Evolutionary conservation across 2,329 filamentous ascomycete genomes (phyloP), one percentile per base, ranked within the genome.

Genomic region (Penicillium sp.): DNA sequence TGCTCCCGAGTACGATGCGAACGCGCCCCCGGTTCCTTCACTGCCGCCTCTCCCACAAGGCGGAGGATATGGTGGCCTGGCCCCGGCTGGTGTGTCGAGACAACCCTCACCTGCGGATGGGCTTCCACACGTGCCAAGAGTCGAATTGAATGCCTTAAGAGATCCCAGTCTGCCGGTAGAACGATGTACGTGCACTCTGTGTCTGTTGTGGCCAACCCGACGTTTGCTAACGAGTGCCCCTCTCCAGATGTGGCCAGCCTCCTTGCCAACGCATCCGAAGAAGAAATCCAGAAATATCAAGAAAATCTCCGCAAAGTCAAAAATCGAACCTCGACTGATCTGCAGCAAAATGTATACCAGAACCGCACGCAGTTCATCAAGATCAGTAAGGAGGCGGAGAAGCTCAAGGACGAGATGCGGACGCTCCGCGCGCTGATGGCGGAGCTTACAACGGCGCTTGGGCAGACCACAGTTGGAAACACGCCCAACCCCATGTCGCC

Each of bases 291-390:
- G 50, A 83, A 86, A 36, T 96, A 86, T 62, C 86, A 94, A 62
- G 75, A 79, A 34, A 81, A 82, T 15, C 73, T 96, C 29, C 81
- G 82, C 50, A 84, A 84, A 55, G 75, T 93, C 41, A 91, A 91
- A 66, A 78, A 78, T 51, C 80, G 86, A 40, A 89, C 88, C 7
- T 84, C 85, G 4, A 77, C 81, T 33, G 90, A 97, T 55, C 75
- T 98, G 15, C 91, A 97, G 66, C 87, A 94, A 60, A 97, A 90
- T 67, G 86, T 98, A 35, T 91, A 94, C 68, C 90, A 96, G 65
- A 98, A 98, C 67, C 83, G 93, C 33, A 94, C 88, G 0, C 93
- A 97, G 59, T 98, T 98, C 62, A 97, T 98, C 74, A 94, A 94
- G 68, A 97, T 98, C 66, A 96, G 90, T 63, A 96, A 97, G 68